phyloP scores from a whole-genome alignment of 2,329 filamentous ascomycete genomes.

The Tolypocladium cylindrosporum region DNA sequence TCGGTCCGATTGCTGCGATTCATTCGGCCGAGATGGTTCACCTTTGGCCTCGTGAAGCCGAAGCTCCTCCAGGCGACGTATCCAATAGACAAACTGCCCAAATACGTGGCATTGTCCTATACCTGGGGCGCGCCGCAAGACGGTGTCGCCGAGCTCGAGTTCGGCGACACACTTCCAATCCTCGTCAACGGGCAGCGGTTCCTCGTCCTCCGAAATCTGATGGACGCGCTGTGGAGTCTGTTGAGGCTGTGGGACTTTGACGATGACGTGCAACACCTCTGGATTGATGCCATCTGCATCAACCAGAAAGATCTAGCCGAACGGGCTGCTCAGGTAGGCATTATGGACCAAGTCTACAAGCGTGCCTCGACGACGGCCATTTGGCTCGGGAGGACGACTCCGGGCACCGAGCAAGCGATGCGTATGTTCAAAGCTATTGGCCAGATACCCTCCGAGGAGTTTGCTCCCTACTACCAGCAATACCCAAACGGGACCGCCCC shows the following conservation, averaged over 20 bases:
- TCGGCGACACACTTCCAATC: background rate
- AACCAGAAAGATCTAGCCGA: conserved; percentile 5
- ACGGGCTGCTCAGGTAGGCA: conserved; percentile 4
- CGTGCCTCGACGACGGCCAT: conserved; percentile 6
- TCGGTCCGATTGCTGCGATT: background rate
- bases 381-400: conserved; percentile 6
- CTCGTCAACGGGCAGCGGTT: background rate
- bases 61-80: background rate
- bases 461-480: background rate
- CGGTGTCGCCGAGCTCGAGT: background rate
- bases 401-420: background rate
- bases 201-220: background rate
- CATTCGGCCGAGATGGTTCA: background rate
- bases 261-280: conserved; percentile 1
- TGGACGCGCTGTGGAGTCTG: background rate
- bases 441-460: background rate
- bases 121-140: background rate
- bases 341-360: conserved; percentile 10
- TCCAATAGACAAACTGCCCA: background rate
- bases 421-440: background rate
- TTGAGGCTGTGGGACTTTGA: background rate
- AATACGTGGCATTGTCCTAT: background rate
- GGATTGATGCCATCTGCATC: conserved; percentile 10
- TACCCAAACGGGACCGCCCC: background rate
- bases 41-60: background rate